Evolutionary conservation across 2,329 filamentous ascomycete species (phyloP), one percentile per base, ranked within the genome.

Genomic region (Aspergillus eucalypticola): DNA sequence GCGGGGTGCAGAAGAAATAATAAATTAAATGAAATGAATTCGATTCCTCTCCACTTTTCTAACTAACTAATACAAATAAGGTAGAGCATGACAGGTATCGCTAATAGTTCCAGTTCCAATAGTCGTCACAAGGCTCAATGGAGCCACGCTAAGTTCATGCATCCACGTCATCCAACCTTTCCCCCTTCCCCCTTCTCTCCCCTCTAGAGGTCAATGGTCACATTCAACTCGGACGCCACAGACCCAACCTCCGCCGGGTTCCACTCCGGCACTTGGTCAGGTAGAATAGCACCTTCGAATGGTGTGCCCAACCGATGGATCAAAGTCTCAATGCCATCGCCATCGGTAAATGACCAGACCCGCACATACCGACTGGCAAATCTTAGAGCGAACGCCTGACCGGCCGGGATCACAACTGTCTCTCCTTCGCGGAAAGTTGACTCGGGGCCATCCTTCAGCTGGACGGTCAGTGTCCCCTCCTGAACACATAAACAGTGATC

Each of bases 401-500:
- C 81, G 1, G 79, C 78, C 0, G 82, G 76, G 10, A 84, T 72
- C 39, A 84, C 75, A 0, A 83, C 71, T 0, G 82, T 81, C 64
- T 85, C 79, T 0, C 82, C 82, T 51, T 81, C 79, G 2, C 75
- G 69, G 41, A 82, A 73, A 4, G 71, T 65, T 1, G 65, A 69
- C 60, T 76, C 75, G 4, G 62, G 60, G 5, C 69, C 67, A 1
- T 68, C 76, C 58, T 74, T 71, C 27, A 84, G 58, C 38, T 67
- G 71, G 4, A 85, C 75, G 15, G 69, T 72, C 4, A 84, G 65
- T 0, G 74, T 63, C 0, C 83, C 83, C 60, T 84, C 82, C 44
- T 77, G 71, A 0, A 84, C 76, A 56, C 75, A 78, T 50, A 86
- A 75, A 55, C 82, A 84, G 67, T 86, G 84, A 63, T 85, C 83